Evolutionary conservation across 2,329 filamentous ascomycete species (phyloP), one percentile per base, ranked within the genome.

Genomic region (Verticillium nubilum): DNA sequence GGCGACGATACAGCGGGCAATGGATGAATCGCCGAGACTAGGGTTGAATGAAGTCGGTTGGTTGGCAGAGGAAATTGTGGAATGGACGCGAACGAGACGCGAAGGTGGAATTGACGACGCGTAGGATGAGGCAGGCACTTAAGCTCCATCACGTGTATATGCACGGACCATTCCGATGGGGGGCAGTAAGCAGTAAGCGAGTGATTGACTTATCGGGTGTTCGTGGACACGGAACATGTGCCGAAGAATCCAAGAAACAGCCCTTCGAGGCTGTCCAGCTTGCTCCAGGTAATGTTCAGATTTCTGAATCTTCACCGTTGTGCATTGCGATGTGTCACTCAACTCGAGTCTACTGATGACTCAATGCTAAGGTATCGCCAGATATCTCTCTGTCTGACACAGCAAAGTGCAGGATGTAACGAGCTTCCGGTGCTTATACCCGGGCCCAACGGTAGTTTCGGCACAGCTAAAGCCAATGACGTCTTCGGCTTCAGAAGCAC

Each of bases 41-140:
- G 56, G 31, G 27, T 52, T 52, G 26, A 31, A 31, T 9, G 56
- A 52, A 58, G 42, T 52, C 37, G 37, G 42, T 29, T 12, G 35
- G 47, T 19, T 50, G 55, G 33, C 35, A 23, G 19, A 50, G 52
- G 52, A 59, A 58, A 59, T 59, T 52, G 56, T 57, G 56, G 42
- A 47, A 56, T 47, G 42, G 42, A 47, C 42, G 42, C 42, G 42
- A 47, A 47, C 42, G 19, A 47, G 42, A 47, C 42, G 42, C 42
- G 42, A 47, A 19, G 23, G 42, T 47, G n/a, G 42, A 47, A 10
- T 3, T 13, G 17, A 19, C 42, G 42, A 47, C 42, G 42, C 42
- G 42, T 47, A 9, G 42, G 42, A 47, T 9, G 7, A 47, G 17
- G 42, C 5, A 47, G 42, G 42, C 42, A 47, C 42, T 47, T 47